Percentiles rank a stretch among this genome's conserved stretches.
Evolutionary conservation across 352 stramenopile species (phyloP).

Genomic region (Globisporangium alternatum): DNA sequence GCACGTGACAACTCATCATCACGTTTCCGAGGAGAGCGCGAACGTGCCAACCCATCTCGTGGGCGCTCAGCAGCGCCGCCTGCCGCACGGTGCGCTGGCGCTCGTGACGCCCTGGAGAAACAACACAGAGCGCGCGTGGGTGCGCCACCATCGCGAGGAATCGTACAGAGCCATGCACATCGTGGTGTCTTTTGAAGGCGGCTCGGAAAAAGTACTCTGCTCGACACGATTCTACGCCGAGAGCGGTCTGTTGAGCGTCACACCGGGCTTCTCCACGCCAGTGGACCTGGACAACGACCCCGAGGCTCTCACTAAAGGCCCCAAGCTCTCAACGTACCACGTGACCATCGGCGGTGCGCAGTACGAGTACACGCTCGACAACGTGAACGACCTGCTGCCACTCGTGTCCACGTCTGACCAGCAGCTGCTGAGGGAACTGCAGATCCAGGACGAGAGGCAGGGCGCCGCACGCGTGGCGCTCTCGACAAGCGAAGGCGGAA

Average conservation of each 20-base stretch:
- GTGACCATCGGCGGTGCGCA: constrained; percentile 31
- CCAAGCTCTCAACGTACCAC: constrained; percentile 47
- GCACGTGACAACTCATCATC: background rate
- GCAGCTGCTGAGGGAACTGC: constrained; percentile 38
- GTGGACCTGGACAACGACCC: constrained; percentile 34
- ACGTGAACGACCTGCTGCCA: constrained; percentile 49
- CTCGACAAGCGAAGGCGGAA: background rate
- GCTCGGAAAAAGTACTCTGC: constrained; percentile 38
- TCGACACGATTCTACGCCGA: constrained; percentile 49
- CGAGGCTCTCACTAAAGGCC: constrained; percentile 29
- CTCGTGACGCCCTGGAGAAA: constrained; percentile 23
- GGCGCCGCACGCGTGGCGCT: constrained; percentile 25
- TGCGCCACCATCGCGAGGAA: constrained; percentile 50
- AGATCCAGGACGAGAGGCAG: constrained; percentile 38
- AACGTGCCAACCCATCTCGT: constrained; percentile 12
- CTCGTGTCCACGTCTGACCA: constrained; percentile 35
- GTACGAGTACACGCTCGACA: constrained; percentile 65
- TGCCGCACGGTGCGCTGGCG: constrained; percentile 18
- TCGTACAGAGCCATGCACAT: constrained; percentile 63
- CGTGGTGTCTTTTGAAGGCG: constrained; percentile 29
- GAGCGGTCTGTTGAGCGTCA: constrained; percentile 47
- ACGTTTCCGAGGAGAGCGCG: background rate
- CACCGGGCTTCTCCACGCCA: constrained; percentile 50
- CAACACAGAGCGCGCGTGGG: constrained; percentile 30
- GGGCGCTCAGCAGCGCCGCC: constrained; percentile 16